Conservation (phyloP, 352 stramenopile species). For the Phytophthora fragariaefolia region DNA sequence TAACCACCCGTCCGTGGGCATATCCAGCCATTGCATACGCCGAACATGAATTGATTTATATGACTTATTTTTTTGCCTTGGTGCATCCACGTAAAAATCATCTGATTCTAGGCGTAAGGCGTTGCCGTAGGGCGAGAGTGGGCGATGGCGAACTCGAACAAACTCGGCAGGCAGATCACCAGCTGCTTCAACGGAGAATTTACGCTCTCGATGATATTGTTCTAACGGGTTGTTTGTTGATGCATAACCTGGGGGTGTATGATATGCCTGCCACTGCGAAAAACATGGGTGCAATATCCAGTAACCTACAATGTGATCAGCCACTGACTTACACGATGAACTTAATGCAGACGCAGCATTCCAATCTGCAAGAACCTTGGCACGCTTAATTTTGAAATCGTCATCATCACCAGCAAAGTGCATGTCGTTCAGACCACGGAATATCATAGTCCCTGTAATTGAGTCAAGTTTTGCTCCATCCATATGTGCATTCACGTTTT, state of each 20-base stretch:
- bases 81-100: too few relatives aligned
- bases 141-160: too few relatives aligned
- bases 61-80: too few relatives aligned
- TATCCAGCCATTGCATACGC: too few relatives aligned
- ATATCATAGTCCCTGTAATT: background rate
- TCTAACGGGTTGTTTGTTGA: background rate
- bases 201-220: too few relatives aligned
- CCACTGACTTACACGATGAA: background rate
- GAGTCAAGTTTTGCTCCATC: background rate
- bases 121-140: too few relatives aligned
- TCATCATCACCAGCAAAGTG: background rate
- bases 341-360: background rate
- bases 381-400: background rate
- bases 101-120: too few relatives aligned
- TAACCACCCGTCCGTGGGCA: too few relatives aligned
- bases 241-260: background rate
- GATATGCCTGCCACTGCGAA: background rate
- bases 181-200: too few relatives aligned
- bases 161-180: too few relatives aligned
- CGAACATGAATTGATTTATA: too few relatives aligned
- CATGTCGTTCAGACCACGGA: background rate
- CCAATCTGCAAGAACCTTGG: background rate
- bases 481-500: background rate
- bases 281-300: background rate
- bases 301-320: background rate